Base-by-base conservation (phyloP, 2,329 filamentous ascomycete species). In the Penicillium italicum region DNA sequence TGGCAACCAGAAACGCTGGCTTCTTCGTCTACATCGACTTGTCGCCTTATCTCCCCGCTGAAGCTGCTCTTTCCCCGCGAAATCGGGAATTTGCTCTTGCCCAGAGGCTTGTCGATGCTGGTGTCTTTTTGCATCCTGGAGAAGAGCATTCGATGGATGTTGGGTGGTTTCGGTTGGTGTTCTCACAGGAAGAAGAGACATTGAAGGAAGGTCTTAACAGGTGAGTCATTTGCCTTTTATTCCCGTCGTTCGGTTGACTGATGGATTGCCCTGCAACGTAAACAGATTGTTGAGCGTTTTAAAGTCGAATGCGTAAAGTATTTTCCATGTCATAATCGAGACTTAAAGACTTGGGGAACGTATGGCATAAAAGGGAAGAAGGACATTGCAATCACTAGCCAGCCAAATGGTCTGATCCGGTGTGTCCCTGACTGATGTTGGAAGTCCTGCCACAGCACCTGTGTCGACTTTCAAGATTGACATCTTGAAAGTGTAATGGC, bases 161-260 rank as follows among this genome's bases (percentile, higher is more conserved):
- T 0, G 82, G 83, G 0, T 82, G 78, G 76, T 85, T 84, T 58
- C 69, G 83, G 2, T 44, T 85, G 18, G 78, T 85, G 0, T 85
- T 80, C 55, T 71, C 73, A 2, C 62, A 75, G 24, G 66, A 73
- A 10, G 69, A 70, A 44, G 59, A 66, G 12, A 62, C 67, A 26
- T 50, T 79, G 31, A 62, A 68, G 20, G 71, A 74, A 59, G 75
- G 76, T 6, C 50, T 72, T 38, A 58, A 58, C 40, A 71, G 70
- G 70, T 70, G 40, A 58, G 59, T 58, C 26, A 5, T 36, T 28
- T 47, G 14, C 12, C 47, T 52, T 4, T 8, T 20, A 24, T 18
- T 31, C 2, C 12, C 31, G 4, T n/a, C 11, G 11, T 18, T 44
- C 12, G 14, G 28, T 9, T 43, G 28, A 33, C 5, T 53, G 6